These are phyloP conservation scores for Wickerhamomyces xylosicus DNA, from an alignment of 805 yeast species.

Conservation along the genomic window DNA sequence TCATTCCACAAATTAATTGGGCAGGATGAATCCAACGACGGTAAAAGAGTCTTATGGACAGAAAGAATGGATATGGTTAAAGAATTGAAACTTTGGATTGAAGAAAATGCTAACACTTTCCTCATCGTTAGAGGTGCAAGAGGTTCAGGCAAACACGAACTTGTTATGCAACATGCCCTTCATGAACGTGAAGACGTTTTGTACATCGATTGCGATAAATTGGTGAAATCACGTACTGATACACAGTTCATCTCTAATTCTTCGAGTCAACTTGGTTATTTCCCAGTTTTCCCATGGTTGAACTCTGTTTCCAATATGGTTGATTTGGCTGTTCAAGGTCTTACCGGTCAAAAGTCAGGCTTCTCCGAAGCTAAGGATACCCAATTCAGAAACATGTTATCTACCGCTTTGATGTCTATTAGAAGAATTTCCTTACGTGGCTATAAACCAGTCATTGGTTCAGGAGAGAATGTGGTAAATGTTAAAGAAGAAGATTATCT, in stretches of 20 bases:
- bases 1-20: slow-evolving; percentile 26
- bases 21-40: slow-evolving; percentile 16
- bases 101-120: slow-evolving; percentile 84
- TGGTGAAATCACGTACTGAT: slow-evolving; percentile 69
- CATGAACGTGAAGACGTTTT: slow-evolving; percentile 51
- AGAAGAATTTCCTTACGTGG: slow-evolving; percentile 48
- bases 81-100: slow-evolving; percentile 67
- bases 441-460: slow-evolving; percentile 24
- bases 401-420: slow-evolving; percentile 63
- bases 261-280: slow-evolving; percentile 78
- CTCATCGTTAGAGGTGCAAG: slow-evolving; percentile 87
- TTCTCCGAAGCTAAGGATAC: slow-evolving; percentile 73
- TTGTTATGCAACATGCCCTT: slow-evolving; percentile 61
- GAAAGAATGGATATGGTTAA: slow-evolving; percentile 61
- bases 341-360: slow-evolving; percentile 92
- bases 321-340: slow-evolving; percentile 80
- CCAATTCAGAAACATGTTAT: slow-evolving; percentile 72
- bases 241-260: slow-evolving; percentile 53
- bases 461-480: slow-evolving; percentile 21
- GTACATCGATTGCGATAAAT: slow-evolving; percentile 67
- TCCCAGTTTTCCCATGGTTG: slow-evolving; percentile 90
- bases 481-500: slow-evolving; percentile 72
- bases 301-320: slow-evolving; percentile 67
- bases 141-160: slow-evolving; percentile 86
- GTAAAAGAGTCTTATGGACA: slow-evolving; percentile 42